These are phyloP conservation scores for Fusarium sulawesiense DNA, from an alignment of 2,329 filamentous ascomycete species.

Conservation along the genomic window DNA sequence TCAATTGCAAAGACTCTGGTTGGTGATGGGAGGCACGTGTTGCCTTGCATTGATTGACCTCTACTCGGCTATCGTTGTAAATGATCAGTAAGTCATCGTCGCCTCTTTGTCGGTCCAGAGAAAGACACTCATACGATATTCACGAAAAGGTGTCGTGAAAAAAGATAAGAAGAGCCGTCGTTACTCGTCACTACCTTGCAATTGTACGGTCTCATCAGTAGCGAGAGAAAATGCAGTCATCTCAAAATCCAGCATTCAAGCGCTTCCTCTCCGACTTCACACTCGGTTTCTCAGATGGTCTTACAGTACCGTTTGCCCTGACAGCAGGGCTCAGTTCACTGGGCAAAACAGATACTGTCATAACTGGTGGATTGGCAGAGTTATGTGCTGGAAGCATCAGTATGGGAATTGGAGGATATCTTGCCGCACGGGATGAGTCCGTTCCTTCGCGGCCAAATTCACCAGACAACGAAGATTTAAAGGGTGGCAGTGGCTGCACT, in stretches of 20 bases:
- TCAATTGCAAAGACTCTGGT: neutral
- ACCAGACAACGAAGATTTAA: slow-evolving; percentile 34
- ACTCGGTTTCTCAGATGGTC: slow-evolving; percentile 77
- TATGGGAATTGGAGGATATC: slow-evolving; percentile 78
- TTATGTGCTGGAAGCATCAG: slow-evolving; percentile 77
- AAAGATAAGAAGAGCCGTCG: too few species aligned
- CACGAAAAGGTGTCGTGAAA: too few species aligned
- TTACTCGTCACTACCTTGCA: too few species aligned
- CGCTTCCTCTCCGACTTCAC: slow-evolving; percentile 73
- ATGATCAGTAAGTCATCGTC: too few species aligned
- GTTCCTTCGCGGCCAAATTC: neutral
- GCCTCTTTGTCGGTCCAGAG: too few species aligned
- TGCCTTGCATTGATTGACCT: neutral
- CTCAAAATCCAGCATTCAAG: slow-evolving; percentile 46
- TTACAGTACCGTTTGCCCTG: slow-evolving; percentile 80
- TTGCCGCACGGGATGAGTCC: slow-evolving; percentile 64
- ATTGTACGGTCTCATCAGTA: too few species aligned
- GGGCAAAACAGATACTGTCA: slow-evolving; percentile 69
- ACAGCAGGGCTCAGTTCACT: slow-evolving; percentile 75
- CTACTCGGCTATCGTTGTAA: too few species aligned
- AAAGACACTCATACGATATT: too few species aligned
- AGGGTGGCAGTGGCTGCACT: too few species aligned
- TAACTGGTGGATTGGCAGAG: slow-evolving; percentile 77
- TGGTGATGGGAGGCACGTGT: neutral
- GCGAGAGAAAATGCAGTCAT: neutral